Base-by-base conservation (phyloP, 257 asterid species). In the Jaltomata sinuosa region DNA sequence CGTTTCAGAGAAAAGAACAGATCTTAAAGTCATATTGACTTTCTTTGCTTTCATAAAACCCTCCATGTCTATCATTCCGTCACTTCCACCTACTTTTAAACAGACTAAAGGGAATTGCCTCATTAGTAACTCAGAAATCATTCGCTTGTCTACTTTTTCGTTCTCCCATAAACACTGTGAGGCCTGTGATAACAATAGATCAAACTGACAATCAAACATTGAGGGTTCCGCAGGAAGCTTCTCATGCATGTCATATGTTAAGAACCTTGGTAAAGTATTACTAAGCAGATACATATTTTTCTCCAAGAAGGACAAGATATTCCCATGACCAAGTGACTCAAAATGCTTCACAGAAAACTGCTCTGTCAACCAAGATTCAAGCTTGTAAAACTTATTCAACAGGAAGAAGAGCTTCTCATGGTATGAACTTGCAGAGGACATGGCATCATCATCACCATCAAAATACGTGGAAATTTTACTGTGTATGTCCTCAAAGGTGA, bases 241-340 rank as follows among this genome's bases (percentile, higher is more conserved):
- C 85, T 91, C 92, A 80, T 80, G 62, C 40, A 62, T 69, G 84
- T 87, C 92, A 61, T 90, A 90, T 68, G 81, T 79, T 52, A 94
- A 89, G 86, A 69, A 85, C 84, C 85, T 89, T 69, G 86, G 95
- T 64, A 96, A 85, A 57, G 86, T 87, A 82, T 78, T 80, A 79
- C 97, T 93, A 88, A 94, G 68, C 52, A 87, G 84, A 86, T 89
- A 86, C 89, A 89, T 71, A 84, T 96, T 83, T 88, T 88, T 94
- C 88, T 93, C 98, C 83, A 94, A 45, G 92, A 96, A 96, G 84
- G 79, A 83, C 83, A 88, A 84, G 86, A 91, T 91, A 45, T 92
- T 95, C 85, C 99, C 99, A 85, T 91, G 83, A 86, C 99, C 99
- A 85, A 96, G 91, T 34, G 92, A 89, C 79, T 88, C 96, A 87